Evolutionary conservation across 176 grass and related monocot species (phyloP).

Genomic region (Tillandsia leiboldiana): DNA sequence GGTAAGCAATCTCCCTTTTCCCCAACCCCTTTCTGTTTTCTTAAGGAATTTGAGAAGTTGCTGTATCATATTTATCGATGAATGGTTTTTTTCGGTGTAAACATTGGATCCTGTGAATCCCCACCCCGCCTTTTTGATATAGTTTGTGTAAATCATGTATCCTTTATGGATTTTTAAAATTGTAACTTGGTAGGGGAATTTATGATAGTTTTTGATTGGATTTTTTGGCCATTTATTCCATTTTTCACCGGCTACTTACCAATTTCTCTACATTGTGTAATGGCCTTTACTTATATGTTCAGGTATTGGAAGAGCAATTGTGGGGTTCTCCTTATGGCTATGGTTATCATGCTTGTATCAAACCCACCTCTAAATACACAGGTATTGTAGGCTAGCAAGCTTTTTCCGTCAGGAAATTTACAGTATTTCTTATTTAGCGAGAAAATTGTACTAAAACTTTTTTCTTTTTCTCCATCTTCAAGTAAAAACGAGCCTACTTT

Average conservation of each 20-base stretch:
- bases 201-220: too few species aligned
- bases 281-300: constrained; percentile 5
- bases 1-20: not conserved
- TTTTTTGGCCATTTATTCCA: too few species aligned
- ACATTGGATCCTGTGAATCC: too few species aligned
- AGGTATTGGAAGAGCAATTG: constrained; percentile 41
- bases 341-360: constrained; percentile 61
- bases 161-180: too few species aligned
- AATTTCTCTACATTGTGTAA: not conserved
- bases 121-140: too few species aligned
- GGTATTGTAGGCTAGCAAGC: constrained; percentile 30
- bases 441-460: not conserved
- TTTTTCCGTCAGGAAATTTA: not conserved
- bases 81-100: too few species aligned
- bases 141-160: too few species aligned
- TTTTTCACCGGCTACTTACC: too few species aligned
- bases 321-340: constrained; percentile 62
- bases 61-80: too few species aligned
- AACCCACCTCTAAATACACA: constrained; percentile 60
- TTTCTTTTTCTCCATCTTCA: not conserved
- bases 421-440: constrained; percentile 4
- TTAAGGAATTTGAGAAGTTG: not conserved
- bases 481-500: constrained; percentile 6
- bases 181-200: too few species aligned
- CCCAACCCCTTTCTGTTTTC: constrained; percentile 9